Conservation (phyloP, 2,329 filamentous ascomycete species). For the Venturia aucupariae region DNA sequence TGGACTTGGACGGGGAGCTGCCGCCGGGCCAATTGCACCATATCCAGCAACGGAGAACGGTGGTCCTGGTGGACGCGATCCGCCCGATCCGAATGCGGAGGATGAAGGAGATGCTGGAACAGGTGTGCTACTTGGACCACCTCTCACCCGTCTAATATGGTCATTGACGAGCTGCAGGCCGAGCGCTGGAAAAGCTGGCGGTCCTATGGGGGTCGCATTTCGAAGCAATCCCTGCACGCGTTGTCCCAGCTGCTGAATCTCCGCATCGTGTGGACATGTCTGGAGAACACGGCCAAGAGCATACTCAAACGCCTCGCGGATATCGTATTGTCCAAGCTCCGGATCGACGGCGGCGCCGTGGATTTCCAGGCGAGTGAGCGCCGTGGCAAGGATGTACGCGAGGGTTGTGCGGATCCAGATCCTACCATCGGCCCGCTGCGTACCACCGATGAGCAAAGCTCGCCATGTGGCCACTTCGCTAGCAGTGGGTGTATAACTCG, state of each 20-base stretch:
- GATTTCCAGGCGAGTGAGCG: background rate
- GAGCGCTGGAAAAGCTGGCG: background rate
- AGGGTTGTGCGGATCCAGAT: background rate
- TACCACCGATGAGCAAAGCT: background rate
- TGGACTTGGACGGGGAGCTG: background rate
- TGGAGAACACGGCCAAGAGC: background rate
- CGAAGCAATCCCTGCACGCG: background rate
- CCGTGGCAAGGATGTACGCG: background rate
- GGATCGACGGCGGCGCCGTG: background rate
- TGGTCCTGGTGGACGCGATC: background rate
- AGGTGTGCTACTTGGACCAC: no score
- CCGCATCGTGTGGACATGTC: background rate
- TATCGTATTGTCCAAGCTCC: background rate
- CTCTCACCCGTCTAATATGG: background rate
- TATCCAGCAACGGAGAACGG: background rate
- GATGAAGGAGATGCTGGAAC: no score
- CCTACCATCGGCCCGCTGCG: background rate
- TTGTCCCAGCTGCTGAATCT: background rate
- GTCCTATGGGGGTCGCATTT: background rate
- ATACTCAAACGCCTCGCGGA: background rate
- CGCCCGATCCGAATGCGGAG: background rate
- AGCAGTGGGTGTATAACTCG: background rate
- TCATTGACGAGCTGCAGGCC: background rate
- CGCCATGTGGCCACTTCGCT: background rate
- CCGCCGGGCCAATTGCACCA: background rate